These are phyloP conservation scores for Aotearoamyces nothofagi DNA, from an alignment of 2,329 filamentous ascomycete genomes.

Conservation along the genomic window DNA sequence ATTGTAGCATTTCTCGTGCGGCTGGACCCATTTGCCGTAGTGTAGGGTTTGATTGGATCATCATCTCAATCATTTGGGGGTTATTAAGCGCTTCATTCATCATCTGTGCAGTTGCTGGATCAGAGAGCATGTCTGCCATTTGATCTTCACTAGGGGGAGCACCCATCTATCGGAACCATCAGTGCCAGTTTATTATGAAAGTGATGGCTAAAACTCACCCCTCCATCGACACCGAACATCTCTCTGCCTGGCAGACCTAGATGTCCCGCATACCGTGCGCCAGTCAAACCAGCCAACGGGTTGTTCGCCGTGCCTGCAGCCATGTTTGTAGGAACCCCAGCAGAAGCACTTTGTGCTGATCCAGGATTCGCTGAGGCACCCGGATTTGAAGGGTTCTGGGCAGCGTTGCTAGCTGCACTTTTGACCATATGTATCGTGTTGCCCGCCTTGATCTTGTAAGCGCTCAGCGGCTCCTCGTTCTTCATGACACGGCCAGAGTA, in stretches of 20 bases:
- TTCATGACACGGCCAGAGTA: slow-evolving; percentile 96
- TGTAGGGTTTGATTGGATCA: slow-evolving; percentile 85
- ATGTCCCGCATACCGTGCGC: slow-evolving; percentile 85
- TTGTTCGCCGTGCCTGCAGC: slow-evolving; percentile 76
- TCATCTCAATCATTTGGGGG: slow-evolving; percentile 85
- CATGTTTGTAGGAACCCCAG: slow-evolving; percentile 60
- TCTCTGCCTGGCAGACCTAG: slow-evolving; percentile 75
- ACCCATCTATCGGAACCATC: slow-evolving; percentile 56
- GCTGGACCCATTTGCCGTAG: slow-evolving; percentile 54
- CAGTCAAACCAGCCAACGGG: slow-evolving; percentile 77
- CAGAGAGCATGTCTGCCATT: slow-evolving; percentile 71
- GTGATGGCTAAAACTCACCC: slow-evolving; percentile 42
- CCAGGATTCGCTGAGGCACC: slow-evolving; percentile 25
- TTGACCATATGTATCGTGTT: slow-evolving; percentile 96
- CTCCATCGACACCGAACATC: slow-evolving; percentile 87
- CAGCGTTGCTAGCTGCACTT: slow-evolving; percentile 60
- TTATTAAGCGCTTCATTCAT: slow-evolving; percentile 95
- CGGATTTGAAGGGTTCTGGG: slow-evolving; percentile 32
- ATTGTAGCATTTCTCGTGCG: slow-evolving; percentile 73
- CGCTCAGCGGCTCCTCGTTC: slow-evolving; percentile 70
- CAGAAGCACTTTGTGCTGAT: slow-evolving; percentile 31
- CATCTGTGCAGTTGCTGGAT: slow-evolving; percentile 71
- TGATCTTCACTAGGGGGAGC: slow-evolving; percentile 70
- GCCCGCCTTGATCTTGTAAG: slow-evolving; percentile 89
- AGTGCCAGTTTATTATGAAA: slow-evolving; percentile 12